phyloP scores from a whole-genome alignment of 176 grass and related monocot genomes.

The Tillandsia leiboldiana region DNA sequence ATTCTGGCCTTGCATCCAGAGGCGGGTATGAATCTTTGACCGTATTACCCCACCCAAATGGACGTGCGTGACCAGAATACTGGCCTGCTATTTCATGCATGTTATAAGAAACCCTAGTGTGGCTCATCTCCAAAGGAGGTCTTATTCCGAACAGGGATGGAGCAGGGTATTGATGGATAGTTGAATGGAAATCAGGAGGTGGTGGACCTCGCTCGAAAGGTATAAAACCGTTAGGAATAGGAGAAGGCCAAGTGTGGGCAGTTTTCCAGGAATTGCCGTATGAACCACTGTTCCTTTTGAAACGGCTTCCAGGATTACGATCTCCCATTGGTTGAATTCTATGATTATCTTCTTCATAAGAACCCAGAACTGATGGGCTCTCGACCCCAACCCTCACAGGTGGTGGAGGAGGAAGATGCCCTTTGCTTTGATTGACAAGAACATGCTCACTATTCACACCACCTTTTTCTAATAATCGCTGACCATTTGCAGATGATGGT shows the following conservation, averaged over 20 bases:
- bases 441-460: slow-evolving; percentile 4
- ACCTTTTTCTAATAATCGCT: slow-evolving; percentile 13
- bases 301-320: slow-evolving; percentile 16
- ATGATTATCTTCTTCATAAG: slow-evolving; percentile 31
- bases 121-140: slow-evolving; percentile 24
- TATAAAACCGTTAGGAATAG: slow-evolving; percentile 30
- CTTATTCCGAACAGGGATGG: slow-evolving; percentile 22
- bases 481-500: slow-evolving; percentile 17
- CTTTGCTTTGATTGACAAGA: slow-evolving; percentile 6
- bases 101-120: slow-evolving; percentile 18
- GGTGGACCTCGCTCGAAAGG: slow-evolving; percentile 27
- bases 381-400: slow-evolving; percentile 22
- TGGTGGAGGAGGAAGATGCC: slow-evolving; percentile 3
- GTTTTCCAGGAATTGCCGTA: slow-evolving; percentile 29
- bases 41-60: slow-evolving; percentile 26
- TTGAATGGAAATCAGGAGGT: slow-evolving; percentile 28
- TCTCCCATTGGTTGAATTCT: slow-evolving; percentile 15
- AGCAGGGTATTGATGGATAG: slow-evolving; percentile 24
- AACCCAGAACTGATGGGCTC: slow-evolving; percentile 17
- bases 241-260: slow-evolving; percentile 22
- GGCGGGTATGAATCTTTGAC: slow-evolving; percentile 15
- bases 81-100: slow-evolving; percentile 27
- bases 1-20: slow-evolving; percentile 17
- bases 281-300: slow-evolving; percentile 19
- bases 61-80: slow-evolving; percentile 18